These are phyloP conservation scores for Sarocladium brachiariae DNA, from an alignment of 2,329 filamentous ascomycete species.

Conservation along the genomic window DNA sequence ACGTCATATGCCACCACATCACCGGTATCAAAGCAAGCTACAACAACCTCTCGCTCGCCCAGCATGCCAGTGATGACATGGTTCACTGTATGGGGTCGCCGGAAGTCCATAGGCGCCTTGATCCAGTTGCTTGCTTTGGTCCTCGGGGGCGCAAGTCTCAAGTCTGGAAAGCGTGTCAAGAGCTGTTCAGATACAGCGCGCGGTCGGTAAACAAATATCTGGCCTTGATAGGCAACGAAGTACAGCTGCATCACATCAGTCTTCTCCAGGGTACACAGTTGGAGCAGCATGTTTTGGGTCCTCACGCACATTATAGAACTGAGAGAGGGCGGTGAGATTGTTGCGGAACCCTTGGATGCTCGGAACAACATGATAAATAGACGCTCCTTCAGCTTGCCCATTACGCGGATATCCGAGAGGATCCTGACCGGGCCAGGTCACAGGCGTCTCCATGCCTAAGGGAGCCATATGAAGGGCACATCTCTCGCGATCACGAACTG, in stretches of 20 bases:
- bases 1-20: conserved; percentile 68
- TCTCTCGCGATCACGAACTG: conserved; percentile 29
- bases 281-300: background rate
- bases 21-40: conserved; percentile 66
- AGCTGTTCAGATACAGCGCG: conserved; percentile 37
- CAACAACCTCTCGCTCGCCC: conserved; percentile 61
- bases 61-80: conserved; percentile 62
- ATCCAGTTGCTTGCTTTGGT: conserved; percentile 32
- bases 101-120: conserved; percentile 45
- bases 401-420: conserved; percentile 13
- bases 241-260: conserved; percentile 39
- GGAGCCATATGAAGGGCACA: conserved; percentile 18
- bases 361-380: conserved; percentile 24
- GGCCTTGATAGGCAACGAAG: conserved; percentile 50
- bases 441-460: conserved; percentile 19
- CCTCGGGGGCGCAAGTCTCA: conserved; percentile 40
- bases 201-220: conserved; percentile 51
- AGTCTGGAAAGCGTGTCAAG: conserved; percentile 40
- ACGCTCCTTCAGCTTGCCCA: conserved; percentile 12
- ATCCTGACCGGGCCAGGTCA: conserved; percentile 22
- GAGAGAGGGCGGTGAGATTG: conserved; percentile 53
- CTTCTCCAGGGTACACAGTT: background rate
- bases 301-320: conserved; percentile 44
- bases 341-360: conserved; percentile 36
- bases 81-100: conserved; percentile 57